Conservation (phyloP, 768 basidiomycete species). For the Serendipita sp. region DNA sequence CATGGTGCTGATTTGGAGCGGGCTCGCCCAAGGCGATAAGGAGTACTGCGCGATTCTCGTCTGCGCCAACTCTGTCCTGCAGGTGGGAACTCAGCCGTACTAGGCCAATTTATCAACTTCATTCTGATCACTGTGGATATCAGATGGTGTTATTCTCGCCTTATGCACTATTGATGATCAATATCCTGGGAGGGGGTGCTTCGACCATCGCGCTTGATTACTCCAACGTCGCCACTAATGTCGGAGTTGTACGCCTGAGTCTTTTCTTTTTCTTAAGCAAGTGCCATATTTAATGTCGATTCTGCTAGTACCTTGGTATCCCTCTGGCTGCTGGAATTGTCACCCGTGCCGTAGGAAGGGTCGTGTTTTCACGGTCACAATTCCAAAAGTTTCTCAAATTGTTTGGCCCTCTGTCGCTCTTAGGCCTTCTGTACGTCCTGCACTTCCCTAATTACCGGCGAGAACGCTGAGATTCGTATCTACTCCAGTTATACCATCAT, state of each 20-base stretch:
- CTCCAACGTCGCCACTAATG: slow-evolving; percentile 43
- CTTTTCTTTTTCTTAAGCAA: background rate
- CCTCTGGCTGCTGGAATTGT: slow-evolving; percentile 54
- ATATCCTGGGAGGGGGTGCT: slow-evolving; percentile 40
- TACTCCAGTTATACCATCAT: slow-evolving; percentile 47
- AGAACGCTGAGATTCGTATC: too few relatives aligned
- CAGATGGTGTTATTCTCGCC: slow-evolving; percentile 58
- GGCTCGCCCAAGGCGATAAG: slow-evolving; percentile 48
- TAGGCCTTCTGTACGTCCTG: slow-evolving; percentile 41
- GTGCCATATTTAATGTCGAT: too few relatives aligned
- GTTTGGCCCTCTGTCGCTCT: slow-evolving; percentile 52
- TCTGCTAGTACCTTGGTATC: slow-evolving; percentile 77
- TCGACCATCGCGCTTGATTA: slow-evolving; percentile 37
- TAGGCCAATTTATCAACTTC: background rate
- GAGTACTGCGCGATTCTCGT: slow-evolving; percentile 71
- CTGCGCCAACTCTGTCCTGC: slow-evolving; percentile 62
- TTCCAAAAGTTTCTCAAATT: slow-evolving; percentile 48
- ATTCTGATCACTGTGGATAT: too few relatives aligned
- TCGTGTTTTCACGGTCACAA: slow-evolving; percentile 29
- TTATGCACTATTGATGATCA: slow-evolving; percentile 55
- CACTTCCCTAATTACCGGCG: background rate
- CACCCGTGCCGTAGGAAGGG: slow-evolving; percentile 46
- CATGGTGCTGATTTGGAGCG: slow-evolving; percentile 75
- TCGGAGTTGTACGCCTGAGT: slow-evolving; percentile 47
- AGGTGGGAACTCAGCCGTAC: slow-evolving; percentile 19